These are phyloP conservation scores for Leccinellum rugosiceps DNA, from an alignment of 768 basidiomycete genomes.

Conservation along the genomic window DNA sequence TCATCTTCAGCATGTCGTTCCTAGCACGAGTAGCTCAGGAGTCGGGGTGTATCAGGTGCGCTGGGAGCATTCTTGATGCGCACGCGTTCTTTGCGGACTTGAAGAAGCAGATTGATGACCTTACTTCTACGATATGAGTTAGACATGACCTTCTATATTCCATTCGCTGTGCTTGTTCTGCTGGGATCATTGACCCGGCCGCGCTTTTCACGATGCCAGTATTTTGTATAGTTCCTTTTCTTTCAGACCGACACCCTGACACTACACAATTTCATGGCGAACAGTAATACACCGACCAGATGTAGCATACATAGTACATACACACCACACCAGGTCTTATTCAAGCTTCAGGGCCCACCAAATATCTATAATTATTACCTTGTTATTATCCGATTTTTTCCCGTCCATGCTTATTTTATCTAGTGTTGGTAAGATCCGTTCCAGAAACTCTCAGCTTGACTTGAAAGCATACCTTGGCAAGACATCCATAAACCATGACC, in stretches of 20 bases:
- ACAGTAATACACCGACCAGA: background rate
- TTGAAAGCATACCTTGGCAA: background rate
- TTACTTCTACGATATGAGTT: slow-evolving; percentile 42
- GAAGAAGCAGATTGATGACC: slow-evolving; percentile 55
- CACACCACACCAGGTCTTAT: background rate
- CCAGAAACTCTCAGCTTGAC: background rate
- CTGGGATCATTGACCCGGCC: background rate
- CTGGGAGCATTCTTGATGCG: slow-evolving; percentile 62
- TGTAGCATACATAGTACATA: background rate
- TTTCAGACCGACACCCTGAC: background rate
- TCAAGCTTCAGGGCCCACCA: background rate
- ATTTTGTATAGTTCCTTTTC: background rate
- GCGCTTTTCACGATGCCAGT: background rate
- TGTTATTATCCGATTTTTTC: background rate
- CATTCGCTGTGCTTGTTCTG: background rate
- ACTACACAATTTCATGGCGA: background rate
- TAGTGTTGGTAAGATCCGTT: slow-evolving; percentile 18
- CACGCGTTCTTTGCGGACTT: slow-evolving; percentile 52
- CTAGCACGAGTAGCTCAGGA: slow-evolving; percentile 48
- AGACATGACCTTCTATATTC: background rate
- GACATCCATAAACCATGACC: slow-evolving; percentile 43
- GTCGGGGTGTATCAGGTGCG: slow-evolving; percentile 59
- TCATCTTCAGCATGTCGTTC: slow-evolving; percentile 61
- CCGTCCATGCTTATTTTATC: background rate
- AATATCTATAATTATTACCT: background rate